Evolutionary conservation across 2,329 filamentous ascomycete genomes (phyloP).

Genomic region (Phyllosticta citribraziliensis): DNA sequence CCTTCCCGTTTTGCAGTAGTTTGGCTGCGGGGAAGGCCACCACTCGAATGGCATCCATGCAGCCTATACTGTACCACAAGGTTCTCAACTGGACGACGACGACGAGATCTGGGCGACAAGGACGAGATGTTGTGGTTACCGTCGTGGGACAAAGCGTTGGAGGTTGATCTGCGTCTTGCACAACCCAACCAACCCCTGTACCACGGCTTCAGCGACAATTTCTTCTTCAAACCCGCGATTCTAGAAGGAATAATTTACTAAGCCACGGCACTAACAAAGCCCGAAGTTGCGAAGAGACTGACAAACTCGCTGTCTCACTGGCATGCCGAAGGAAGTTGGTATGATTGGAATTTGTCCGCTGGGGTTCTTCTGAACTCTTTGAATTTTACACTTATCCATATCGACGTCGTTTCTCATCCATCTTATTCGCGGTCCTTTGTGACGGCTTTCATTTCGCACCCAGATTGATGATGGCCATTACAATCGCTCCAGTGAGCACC

Average conservation of each 20-base stretch:
- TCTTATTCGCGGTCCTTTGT: neutral
- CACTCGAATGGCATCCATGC: neutral
- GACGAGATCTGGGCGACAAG: neutral
- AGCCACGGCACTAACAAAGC: neutral
- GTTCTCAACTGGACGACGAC: neutral
- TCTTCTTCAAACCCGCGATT: neutral
- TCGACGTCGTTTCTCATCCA: neutral
- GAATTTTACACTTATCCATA: neutral
- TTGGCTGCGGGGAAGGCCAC: neutral
- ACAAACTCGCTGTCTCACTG: neutral
- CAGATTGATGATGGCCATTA: neutral
- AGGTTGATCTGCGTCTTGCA: neutral
- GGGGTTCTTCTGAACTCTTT: neutral
- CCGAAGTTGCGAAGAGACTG: neutral
- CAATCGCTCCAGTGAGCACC: conserved; percentile 18
- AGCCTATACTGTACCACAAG: neutral
- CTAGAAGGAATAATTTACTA: neutral
- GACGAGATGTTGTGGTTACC: neutral
- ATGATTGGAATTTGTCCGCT: neutral
- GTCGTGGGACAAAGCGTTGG: neutral
- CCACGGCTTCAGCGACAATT: too few species aligned
- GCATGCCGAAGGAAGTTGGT: neutral
- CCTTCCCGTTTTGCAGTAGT: neutral
- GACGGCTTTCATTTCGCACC: neutral
- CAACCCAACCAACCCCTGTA: neutral